Conservation (phyloP, 192 early-diverging fungal genomes). For the Oehlia diaphana region DNA sequence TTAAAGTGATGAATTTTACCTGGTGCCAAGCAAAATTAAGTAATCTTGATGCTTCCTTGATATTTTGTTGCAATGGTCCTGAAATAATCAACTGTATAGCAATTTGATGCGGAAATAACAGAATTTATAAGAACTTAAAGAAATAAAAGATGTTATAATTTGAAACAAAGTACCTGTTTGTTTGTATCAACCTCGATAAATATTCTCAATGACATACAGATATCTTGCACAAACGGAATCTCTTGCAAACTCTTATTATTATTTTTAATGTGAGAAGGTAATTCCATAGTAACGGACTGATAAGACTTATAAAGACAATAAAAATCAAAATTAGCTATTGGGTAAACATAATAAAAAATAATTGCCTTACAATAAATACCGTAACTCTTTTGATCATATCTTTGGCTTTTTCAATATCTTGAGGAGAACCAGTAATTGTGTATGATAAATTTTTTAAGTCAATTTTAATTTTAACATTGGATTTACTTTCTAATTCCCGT, state of each 20-base stretch:
- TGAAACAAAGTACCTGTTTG: not conserved
- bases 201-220: not conserved
- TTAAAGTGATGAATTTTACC: not conserved
- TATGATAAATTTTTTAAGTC: slow-evolving; percentile 10
- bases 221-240: slow-evolving; percentile 12
- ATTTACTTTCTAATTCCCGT: not conserved
- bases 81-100: not conserved
- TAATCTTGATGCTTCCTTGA: slow-evolving; percentile 9
- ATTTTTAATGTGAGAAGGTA: slow-evolving; percentile 5
- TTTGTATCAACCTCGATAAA: slow-evolving; percentile 10
- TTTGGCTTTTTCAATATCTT: slow-evolving; percentile 3
- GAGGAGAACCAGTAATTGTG: not conserved
- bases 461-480: slow-evolving; percentile 15
- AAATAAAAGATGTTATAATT: not conserved
- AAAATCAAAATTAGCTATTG: not conserved
- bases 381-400: slow-evolving; percentile 13
- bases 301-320: not conserved
- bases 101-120: not conserved
- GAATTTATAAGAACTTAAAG: not conserved
- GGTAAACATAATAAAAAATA: not conserved
- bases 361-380: not conserved
- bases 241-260: slow-evolving; percentile 12
- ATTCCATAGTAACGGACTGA: not conserved
- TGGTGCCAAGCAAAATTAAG: not conserved
- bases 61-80: not conserved